Evolutionary conservation across 176 grass and related monocot genomes (phyloP).

Genomic region (Musa schizocarpa): DNA sequence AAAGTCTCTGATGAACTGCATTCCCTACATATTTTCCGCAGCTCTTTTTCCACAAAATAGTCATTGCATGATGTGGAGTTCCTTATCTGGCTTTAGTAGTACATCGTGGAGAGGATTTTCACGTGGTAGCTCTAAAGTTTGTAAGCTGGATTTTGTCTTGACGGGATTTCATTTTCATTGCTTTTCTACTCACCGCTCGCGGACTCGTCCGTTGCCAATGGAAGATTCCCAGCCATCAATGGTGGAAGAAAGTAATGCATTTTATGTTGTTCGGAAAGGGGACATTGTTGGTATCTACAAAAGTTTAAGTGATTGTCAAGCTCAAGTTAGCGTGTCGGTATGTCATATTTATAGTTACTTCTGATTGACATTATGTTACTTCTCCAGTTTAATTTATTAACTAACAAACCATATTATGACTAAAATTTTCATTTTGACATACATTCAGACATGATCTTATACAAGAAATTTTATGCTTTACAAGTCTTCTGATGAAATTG

Average conservation of each 20-base stretch:
- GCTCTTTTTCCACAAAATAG: background rate
- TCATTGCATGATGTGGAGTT: background rate
- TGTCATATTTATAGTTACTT: background rate
- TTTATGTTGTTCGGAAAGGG: slow-evolving; percentile 76
- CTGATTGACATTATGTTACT: background rate
- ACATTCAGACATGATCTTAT: background rate
- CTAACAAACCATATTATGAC: background rate
- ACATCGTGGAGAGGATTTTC: background rate
- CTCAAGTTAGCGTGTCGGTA: slow-evolving; percentile 78
- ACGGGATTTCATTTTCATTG: background rate
- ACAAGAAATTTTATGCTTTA: background rate
- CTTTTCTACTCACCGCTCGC: background rate
- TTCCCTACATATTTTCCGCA: slow-evolving; percentile 1
- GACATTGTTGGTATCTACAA: slow-evolving; percentile 55
- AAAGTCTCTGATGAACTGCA: no score
- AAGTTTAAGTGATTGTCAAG: slow-evolving; percentile 61
- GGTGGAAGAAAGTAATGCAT: slow-evolving; percentile 29
- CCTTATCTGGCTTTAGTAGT: background rate
- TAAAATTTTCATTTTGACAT: background rate
- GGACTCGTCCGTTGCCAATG: background rate
- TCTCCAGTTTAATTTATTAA: background rate
- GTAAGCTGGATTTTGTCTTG: background rate
- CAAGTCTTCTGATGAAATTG: background rate
- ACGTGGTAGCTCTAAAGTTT: background rate
- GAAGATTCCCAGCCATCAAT: background rate